These are phyloP conservation scores for Hypoxylon sp. DNA, from an alignment of 2,329 filamentous ascomycete species.

Conservation along the genomic window DNA sequence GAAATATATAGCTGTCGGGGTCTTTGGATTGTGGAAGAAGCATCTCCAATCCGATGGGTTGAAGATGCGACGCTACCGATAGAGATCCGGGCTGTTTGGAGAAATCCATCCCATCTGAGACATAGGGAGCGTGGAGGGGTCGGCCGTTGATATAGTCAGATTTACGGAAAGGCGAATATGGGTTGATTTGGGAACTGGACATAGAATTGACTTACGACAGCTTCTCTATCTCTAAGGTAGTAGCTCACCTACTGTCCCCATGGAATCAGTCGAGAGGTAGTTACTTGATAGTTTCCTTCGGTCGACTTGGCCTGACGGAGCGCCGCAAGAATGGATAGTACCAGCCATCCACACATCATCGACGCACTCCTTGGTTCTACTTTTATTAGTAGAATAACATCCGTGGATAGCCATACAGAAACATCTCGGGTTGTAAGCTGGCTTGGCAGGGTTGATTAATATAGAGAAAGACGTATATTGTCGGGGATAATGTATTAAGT, in stretches of 20 bases:
- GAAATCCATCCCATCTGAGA: slow-evolving; percentile 23
- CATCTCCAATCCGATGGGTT: slow-evolving; percentile 13
- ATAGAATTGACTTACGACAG: not conserved
- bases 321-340: not conserved
- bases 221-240: not conserved
- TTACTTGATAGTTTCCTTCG: not conserved
- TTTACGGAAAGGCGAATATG: not conserved
- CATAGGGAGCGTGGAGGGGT: not conserved
- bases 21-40: slow-evolving; percentile 5
- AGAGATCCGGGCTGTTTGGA: slow-evolving; percentile 6
- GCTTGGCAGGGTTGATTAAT: not conserved
- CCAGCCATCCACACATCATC: not conserved
- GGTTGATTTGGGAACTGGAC: not conserved
- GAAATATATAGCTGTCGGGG: not conserved
- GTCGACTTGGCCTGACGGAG: not conserved
- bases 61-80: not conserved
- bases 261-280: not conserved
- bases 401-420: not conserved
- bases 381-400: not conserved
- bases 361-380: not conserved
- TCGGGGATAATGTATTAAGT: no score
- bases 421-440: not conserved
- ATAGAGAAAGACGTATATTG: not conserved
- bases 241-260: not conserved
- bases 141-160: not conserved